phyloP scores from a whole-genome alignment of 331 rosid genomes.

The Acacia pycnantha region DNA sequence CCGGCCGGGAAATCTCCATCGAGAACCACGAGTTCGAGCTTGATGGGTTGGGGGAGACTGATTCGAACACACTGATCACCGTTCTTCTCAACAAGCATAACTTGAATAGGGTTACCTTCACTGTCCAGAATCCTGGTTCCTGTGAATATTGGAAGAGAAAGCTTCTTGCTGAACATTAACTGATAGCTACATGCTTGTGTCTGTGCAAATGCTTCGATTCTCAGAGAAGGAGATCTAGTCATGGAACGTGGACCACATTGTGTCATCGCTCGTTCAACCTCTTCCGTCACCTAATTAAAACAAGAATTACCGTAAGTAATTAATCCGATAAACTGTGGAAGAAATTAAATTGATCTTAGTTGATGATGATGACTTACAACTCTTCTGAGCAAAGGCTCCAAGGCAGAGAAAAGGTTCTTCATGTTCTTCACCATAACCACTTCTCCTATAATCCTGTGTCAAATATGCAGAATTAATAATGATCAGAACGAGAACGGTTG shows the following conservation, averaged over 20 bases:
- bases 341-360: not conserved
- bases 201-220: constrained; percentile 54
- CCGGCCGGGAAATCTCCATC: constrained; percentile 69
- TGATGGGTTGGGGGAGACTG: constrained; percentile 39
- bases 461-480: not conserved
- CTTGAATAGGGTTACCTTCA: constrained; percentile 48
- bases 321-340: not conserved
- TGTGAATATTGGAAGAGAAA: constrained; percentile 53
- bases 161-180: constrained; percentile 46
- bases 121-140: constrained; percentile 54
- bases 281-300: constrained; percentile 61
- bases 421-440: constrained; percentile 79
- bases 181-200: constrained; percentile 39
- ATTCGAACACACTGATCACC: constrained; percentile 32
- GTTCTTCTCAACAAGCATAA: constrained; percentile 49
- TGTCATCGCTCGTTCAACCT: constrained; percentile 53
- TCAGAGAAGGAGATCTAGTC: constrained; percentile 57
- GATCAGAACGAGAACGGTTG: too few species aligned
- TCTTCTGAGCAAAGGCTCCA: constrained; percentile 85
- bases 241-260: constrained; percentile 39
- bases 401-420: constrained; percentile 59
- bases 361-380: constrained; percentile 49
- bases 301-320: not conserved
- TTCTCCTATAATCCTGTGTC: constrained; percentile 82
- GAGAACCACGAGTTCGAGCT: constrained; percentile 74